Evolutionary conservation across 371 early-diverging fungal species (phyloP), one percentile per base, ranked within the genome.

Genomic region (Mucor sp.): DNA sequence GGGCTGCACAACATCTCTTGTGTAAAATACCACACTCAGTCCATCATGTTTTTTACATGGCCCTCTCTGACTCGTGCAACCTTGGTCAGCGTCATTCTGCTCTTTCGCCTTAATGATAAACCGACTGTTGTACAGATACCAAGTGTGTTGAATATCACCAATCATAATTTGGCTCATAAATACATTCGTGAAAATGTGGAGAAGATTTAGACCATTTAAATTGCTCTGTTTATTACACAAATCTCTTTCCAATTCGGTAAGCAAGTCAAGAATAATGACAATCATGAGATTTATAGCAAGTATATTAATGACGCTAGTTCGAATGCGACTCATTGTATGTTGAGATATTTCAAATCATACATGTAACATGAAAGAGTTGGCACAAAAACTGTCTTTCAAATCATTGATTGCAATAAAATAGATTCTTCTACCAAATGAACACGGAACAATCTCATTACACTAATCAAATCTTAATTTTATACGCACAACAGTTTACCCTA

Each of bases 101-200:
- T 44, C 37, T 25, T 57, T 64, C 65, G 65, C 65, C 65, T 65
- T 37, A 65, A 65, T 59, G 37, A 47, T 65, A 35, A 65, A 59
- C 65, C 65, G 65, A 47, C n/a, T 48, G 65, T 65, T 12, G 33
- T 35, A 65, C 65, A 58, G 17, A 32, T 7, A 12, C 5, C 6
- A 9, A 14, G 39, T 30, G 23, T 41, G 28, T 25, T 7, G 25
- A 39, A 12, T 33, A 25, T 23, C 9, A 23, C 63, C 63, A 63
- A 63, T 63, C 63, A 53, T 33, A 37, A 19, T 2, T 25, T 11
- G 27, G 37, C 48, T 32, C 33, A 25, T 41, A 28, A n/a, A 41
- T 39, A 47, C 14, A 58, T 64, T 12, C 9, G 23, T 7, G 23
- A 56, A 27, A 56, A 56, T 56, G 32, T 30, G 32, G 32, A 56